These are phyloP conservation scores for Allium cepa DNA, from an alignment of 106 monocot species.

Conservation along the genomic window DNA sequence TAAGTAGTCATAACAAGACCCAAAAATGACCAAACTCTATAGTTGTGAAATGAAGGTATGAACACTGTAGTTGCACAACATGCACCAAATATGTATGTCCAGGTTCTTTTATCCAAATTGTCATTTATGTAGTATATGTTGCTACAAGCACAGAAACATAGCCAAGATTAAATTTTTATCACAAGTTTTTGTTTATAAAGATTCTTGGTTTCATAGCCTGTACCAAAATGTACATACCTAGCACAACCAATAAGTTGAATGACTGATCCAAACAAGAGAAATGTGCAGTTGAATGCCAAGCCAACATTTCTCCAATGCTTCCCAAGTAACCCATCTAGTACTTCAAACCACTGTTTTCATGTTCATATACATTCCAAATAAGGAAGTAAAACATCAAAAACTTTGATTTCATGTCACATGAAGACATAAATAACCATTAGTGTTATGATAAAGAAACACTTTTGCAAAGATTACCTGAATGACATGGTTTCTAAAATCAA, in stretches of 20 bases:
- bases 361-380: background rate
- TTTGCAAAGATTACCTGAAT: conserved; percentile 9
- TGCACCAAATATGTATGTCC: conserved; percentile 81
- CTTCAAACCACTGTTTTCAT: conserved; percentile 61
- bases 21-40: conserved; percentile 71
- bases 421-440: too few relatives aligned
- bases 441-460: too few relatives aligned
- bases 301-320: conserved; percentile 78
- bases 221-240: conserved; percentile 21
- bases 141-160: conserved; percentile 17
- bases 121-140: conserved; percentile 85
- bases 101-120: conserved; percentile 75
- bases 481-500: conserved; percentile 64
- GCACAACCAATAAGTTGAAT: conserved; percentile 80
- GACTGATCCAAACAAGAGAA: conserved; percentile 76
- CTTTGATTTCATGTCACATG: background rate
- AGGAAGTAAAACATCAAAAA: background rate
- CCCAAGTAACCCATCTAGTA: conserved; percentile 63
- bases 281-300: conserved; percentile 73
- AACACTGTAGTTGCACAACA: conserved; percentile 83
- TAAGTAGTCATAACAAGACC: conserved; percentile 77
- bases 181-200: too few relatives aligned
- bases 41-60: conserved; percentile 89
- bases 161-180: background rate
- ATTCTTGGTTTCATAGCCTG: too few relatives aligned